Evolutionary conservation across 2,329 filamentous ascomycete species (phyloP), one percentile per base, ranked within the genome.

Genomic region (Didymella segeticola): DNA sequence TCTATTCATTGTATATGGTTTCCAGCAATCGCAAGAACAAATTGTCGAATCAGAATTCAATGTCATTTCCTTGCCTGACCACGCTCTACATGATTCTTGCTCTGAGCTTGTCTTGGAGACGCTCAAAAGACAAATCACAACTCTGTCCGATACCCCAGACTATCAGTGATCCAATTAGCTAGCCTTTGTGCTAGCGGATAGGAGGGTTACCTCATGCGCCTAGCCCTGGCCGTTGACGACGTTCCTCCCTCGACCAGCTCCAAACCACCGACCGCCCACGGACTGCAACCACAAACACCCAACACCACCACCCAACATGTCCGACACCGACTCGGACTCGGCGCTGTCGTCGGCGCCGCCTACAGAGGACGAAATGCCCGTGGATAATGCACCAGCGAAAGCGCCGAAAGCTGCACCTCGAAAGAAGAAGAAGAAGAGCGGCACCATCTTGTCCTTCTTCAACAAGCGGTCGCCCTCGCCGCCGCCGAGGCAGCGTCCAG

Each of bases 401-500:
- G 47, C 60, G 20, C 46, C 59, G 12, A 72, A 70, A 50, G 38
- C 64, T n/a, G 57, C 60, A 14, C 56, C 64, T 3, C 58, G 62
- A 53, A 71, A 71, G 60, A 70, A 62, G 58, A 70, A 71, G 61
- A 66, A 63, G 59, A 69, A 72, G 62, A 69, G 72, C 47, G 62
- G 67, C 61, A 70, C 64, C 56, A 72, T 73, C 56, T 56, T 74
- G 57, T 64, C 65, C 53, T 73, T 71, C 67, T 71, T 72, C 62
- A 78, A 79, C 61, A 74, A 76, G 52, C 54, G 64, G 38, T 73
- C 76, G 15, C 70, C 76, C 29, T 68, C 74, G 55, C 68, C 82
- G 57, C 77, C 82, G 67, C 83, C 82, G 76, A 82, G 86, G 67
- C 96, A 95, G 81, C 84, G 93, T 73, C 87, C 89, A 53, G 88